Percentiles rank a stretch among this genome's conserved stretches.
These are phyloP conservation scores for Aaosphaeria arxii DNA, from an alignment of 2,329 filamentous ascomycete species.

Conservation along the genomic window DNA sequence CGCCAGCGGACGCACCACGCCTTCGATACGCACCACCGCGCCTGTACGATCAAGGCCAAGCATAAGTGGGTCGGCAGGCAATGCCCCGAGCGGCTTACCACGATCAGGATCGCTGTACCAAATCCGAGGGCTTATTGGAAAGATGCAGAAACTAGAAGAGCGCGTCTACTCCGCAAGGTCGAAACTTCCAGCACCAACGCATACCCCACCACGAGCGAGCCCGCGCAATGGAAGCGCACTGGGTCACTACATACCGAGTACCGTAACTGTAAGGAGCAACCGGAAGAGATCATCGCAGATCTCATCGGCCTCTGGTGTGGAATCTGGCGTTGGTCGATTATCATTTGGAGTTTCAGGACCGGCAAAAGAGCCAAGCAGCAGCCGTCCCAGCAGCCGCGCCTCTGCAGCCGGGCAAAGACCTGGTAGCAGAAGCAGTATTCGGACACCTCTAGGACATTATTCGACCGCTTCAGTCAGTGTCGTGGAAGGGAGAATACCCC, in stretches of 20 bases:
- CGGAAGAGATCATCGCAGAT: slow-evolving; percentile 63
- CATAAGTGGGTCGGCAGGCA: slow-evolving; percentile 40
- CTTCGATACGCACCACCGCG: slow-evolving; percentile 38
- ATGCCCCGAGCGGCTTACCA: slow-evolving; percentile 51
- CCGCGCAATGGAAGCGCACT: slow-evolving; percentile 59
- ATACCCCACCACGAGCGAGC: slow-evolving; percentile 77
- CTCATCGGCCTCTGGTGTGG: slow-evolving; percentile 38
- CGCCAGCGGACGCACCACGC: slow-evolving; percentile 41
- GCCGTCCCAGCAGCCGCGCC: slow-evolving; percentile 71
- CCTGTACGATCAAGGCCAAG: slow-evolving; percentile 42
- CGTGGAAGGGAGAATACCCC: slow-evolving; percentile 41
- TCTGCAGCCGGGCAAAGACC: slow-evolving; percentile 42
- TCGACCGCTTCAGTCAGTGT: slow-evolving; percentile 47
- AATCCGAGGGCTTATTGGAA: slow-evolving; percentile 88
- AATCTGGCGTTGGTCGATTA: slow-evolving; percentile 42
- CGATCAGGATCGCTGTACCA: slow-evolving; percentile 78
- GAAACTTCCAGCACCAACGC: slow-evolving; percentile 78
- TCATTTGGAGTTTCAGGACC: slow-evolving; percentile 46
- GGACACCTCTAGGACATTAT: slow-evolving; percentile 62
- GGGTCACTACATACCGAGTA: slow-evolving; percentile 50
- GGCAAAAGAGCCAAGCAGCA: slow-evolving; percentile 34
- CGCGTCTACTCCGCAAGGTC: slow-evolving; percentile 88
- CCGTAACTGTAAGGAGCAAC: slow-evolving; percentile 62
- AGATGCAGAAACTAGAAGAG: slow-evolving; percentile 95
- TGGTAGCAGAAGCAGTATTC: slow-evolving; percentile 62